These are phyloP conservation scores for Fraxinus pennsylvanica DNA, from an alignment of 257 asterid genomes.

Conservation along the genomic window DNA sequence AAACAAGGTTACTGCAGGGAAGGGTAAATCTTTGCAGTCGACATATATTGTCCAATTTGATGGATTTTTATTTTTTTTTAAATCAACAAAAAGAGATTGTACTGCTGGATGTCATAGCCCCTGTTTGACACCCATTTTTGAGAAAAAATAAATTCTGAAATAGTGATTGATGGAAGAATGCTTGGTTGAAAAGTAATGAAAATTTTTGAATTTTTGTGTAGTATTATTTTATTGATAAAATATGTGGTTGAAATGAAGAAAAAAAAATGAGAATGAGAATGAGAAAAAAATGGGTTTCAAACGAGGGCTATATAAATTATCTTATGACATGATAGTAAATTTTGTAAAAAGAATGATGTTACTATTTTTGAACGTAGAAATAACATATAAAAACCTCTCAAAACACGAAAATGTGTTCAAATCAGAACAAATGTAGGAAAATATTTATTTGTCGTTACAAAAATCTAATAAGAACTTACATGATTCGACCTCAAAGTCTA, in stretches of 20 bases:
- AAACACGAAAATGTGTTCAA: not conserved
- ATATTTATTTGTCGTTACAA: not conserved
- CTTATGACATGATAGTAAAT: not conserved
- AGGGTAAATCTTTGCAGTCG: no score
- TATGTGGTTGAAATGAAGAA: no score
- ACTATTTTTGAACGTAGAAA: not conserved
- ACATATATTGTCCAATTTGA: constrained; percentile 4
- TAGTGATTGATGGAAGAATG: no score
- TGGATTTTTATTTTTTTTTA: not conserved
- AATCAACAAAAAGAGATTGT: not conserved
- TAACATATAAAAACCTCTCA: not conserved
- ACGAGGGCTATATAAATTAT: no score
- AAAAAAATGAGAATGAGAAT: no score
- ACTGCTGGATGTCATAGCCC: not conserved
- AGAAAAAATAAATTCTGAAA: no score
- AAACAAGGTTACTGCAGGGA: no score
- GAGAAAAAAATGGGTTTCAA: no score
- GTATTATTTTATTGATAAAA: no score
- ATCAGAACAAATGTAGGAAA: not conserved
- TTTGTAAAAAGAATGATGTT: not conserved
- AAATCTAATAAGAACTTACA: not conserved
- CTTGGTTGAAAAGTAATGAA: no score
- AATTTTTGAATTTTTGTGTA: no score
- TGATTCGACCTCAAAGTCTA: not conserved
- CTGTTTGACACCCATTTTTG: no score